Base-by-base conservation (phyloP, 805 yeast genomes). In the Candida corydali region DNA sequence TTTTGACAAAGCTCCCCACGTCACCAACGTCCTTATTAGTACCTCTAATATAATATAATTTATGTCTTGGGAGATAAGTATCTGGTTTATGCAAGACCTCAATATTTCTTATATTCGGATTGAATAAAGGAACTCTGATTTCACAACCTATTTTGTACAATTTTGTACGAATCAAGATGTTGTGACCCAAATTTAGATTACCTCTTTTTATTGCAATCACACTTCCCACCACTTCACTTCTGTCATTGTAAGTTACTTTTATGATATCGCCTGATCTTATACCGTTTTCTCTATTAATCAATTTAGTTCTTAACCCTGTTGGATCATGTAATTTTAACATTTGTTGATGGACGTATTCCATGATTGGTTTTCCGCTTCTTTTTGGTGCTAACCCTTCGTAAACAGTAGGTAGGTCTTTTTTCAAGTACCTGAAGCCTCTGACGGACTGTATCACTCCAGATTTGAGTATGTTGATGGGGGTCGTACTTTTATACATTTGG, bases 31-130 rank as follows among this genome's bases (percentile, higher is more conserved):
- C 95, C 58, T 80, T 64, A 54, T 77, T 80, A 35, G 82, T 71
- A 59, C 75, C 82, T 66, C 96, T 83, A 54, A 93, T 83, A 63
- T 86, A 93, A 72, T 82, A 89, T 51, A 87, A 91, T 70, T 86
- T 91, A 63, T 79, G 78, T 75, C 95, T 79, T 9, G 67, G 52
- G 69, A 83, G 78, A 61, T 86, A 80, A 53, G 74, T 76, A 44
- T 65, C 60, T 26, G 95, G 91, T 60, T 81, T 81, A 60, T 84
- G 75, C 43, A 91, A 60, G 26, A 88, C 59, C 61, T 89, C 97
- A 36, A 91, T 70, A 59, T 82, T 76, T 44, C 79, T 75, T 38
- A 93, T 72, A 37, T 78, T 69, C 6, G 97, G 96, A 43, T 82
- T 83, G 67, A 72, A 91, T 17, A 91, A 62, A 19, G 91, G 89